These are phyloP conservation scores for Eucalyptus pauciflora DNA, from an alignment of 345 rosid genomes.

Conservation along the genomic window DNA sequence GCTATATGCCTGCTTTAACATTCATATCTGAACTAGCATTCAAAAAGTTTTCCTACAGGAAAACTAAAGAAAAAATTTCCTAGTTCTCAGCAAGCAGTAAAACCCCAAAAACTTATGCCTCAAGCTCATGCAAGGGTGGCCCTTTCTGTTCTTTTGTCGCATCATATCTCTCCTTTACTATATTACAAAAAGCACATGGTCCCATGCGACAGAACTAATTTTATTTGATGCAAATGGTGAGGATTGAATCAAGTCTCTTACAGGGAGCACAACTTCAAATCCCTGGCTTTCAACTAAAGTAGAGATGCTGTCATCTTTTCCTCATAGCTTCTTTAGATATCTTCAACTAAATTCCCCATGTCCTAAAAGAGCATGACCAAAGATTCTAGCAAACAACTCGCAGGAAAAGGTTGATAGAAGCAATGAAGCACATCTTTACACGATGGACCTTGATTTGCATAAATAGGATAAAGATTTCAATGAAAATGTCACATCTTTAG, in stretches of 20 bases:
- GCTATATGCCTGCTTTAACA: neutral
- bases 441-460: neutral
- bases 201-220: neutral
- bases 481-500: neutral
- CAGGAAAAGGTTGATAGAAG: neutral
- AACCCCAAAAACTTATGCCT: neutral
- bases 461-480: neutral
- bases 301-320: neutral
- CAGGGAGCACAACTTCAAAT: neutral
- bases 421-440: neutral
- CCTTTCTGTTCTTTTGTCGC: neutral
- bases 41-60: neutral
- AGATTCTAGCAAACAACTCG: neutral
- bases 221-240: neutral
- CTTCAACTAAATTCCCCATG: neutral
- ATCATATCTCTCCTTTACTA: neutral
- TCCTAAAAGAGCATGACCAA: neutral
- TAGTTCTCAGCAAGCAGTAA: neutral
- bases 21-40: neutral
- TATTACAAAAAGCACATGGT: neutral
- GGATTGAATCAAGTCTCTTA: neutral
- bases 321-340: neutral
- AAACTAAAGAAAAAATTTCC: neutral
- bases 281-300: neutral
- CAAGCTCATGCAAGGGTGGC: neutral